Conservation (phyloP, 2,329 filamentous ascomycete genomes). For the Aspergillus brunneoviolaceus region DNA sequence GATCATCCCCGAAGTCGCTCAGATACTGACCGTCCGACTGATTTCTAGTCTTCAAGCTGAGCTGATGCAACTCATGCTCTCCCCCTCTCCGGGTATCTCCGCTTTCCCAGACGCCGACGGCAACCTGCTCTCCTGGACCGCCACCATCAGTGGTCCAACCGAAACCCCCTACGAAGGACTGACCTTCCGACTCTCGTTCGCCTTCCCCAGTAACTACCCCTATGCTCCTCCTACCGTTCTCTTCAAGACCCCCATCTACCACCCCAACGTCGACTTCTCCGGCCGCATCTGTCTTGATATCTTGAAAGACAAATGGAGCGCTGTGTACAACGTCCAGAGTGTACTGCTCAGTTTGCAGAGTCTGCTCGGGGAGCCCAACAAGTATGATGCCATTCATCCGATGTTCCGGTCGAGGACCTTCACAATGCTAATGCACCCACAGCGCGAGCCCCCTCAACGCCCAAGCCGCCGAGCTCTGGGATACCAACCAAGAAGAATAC, state of each 20-base stretch:
- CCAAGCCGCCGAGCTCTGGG: slow-evolving; percentile 94
- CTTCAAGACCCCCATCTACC: slow-evolving; percentile 98
- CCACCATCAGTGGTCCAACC: slow-evolving; percentile 86
- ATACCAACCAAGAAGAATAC: slow-evolving; percentile 82
- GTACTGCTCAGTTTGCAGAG: slow-evolving; percentile 93
- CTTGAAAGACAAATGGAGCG: slow-evolving; percentile 98
- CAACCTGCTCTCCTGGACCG: slow-evolving; percentile 89
- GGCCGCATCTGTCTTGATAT: slow-evolving; percentile 97
- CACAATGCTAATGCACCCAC: slow-evolving; percentile 13
- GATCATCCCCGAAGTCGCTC: neutral
- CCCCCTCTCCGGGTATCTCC: slow-evolving; percentile 86
- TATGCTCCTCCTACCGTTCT: slow-evolving; percentile 87
- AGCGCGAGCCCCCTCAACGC: slow-evolving; percentile 94
- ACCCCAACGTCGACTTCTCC: slow-evolving; percentile 97
- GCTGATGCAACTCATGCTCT: slow-evolving; percentile 97
- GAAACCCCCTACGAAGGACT: slow-evolving; percentile 89
- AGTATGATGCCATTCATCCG: slow-evolving; percentile 59
- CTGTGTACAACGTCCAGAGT: slow-evolving; percentile 93
- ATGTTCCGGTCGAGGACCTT: neutral
- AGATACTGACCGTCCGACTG: neutral
- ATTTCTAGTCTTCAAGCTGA: slow-evolving; percentile 81
- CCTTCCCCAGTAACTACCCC: slow-evolving; percentile 89
- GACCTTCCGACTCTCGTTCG: slow-evolving; percentile 87
- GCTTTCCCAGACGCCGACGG: slow-evolving; percentile 90
- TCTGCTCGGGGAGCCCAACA: slow-evolving; percentile 94